Percentiles rank a stretch among this genome's conserved stretches.
Conservation (phyloP, 2,329 filamentous ascomycete genomes). For the Talaromyces sp. region DNA sequence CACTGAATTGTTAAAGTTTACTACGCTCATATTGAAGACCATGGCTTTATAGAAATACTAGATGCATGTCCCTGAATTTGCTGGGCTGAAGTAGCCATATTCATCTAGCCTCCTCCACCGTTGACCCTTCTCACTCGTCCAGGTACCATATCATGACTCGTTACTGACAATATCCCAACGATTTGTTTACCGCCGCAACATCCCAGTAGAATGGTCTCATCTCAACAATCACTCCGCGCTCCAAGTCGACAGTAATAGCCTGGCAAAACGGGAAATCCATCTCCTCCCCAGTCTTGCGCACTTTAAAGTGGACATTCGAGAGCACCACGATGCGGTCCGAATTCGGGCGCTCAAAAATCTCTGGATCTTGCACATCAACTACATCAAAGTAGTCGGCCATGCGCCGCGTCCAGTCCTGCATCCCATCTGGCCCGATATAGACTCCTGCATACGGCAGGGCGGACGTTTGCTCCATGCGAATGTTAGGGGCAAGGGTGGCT, state of each 20-base stretch:
- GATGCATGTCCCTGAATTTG: not conserved
- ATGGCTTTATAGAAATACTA: not conserved
- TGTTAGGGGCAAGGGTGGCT: constrained; percentile 25
- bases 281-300: constrained; percentile 31
- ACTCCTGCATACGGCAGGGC: constrained; percentile 35
- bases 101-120: not conserved
- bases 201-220: constrained; percentile 33
- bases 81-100: not conserved
- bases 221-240: constrained; percentile 30
- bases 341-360: constrained; percentile 29
- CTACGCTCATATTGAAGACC: no score
- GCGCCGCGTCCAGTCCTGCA: constrained; percentile 31
- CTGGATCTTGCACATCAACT: constrained; percentile 30
- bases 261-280: constrained; percentile 31
- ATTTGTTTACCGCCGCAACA: not conserved
- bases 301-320: constrained; percentile 8
- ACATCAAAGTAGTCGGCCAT: constrained; percentile 30
- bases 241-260: constrained; percentile 32
- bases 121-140: not conserved
- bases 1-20: no score
- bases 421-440: constrained; percentile 30
- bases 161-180: not conserved
- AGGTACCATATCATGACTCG: not conserved
- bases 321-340: not conserved
- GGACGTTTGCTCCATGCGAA: constrained; percentile 19